A percentile compares a stretch with the other conserved stretches of the same genome.
Conservation (phyloP, 83 land plant species). For the Picea abies region DNA sequence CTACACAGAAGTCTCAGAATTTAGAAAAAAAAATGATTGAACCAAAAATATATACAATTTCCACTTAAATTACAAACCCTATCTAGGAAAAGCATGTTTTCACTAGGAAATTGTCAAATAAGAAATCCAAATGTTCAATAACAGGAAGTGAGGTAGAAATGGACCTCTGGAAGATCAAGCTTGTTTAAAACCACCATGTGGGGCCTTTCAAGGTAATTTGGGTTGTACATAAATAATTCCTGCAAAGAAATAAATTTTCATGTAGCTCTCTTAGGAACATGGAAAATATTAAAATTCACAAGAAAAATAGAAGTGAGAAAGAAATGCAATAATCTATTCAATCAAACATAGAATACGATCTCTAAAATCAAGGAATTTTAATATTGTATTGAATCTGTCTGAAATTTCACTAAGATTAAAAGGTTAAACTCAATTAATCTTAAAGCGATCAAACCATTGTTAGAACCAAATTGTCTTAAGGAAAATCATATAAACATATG, state of each 20-base stretch:
- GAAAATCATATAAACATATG: background rate
- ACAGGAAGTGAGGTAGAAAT: background rate
- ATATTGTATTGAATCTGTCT: too few relatives aligned
- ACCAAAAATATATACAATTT: background rate
- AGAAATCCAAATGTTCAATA: background rate
- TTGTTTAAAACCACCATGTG: conserved; percentile 92
- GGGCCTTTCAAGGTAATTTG: conserved; percentile 85
- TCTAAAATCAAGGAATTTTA: too few relatives aligned
- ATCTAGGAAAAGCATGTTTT: background rate
- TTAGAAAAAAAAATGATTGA: background rate
- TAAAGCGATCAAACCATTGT: background rate
- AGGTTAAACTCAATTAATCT: too few relatives aligned
- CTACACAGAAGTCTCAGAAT: conserved; percentile 26
- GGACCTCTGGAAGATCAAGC: conserved; percentile 85
- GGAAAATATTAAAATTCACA: background rate
- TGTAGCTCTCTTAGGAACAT: background rate
- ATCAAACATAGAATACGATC: too few relatives aligned
- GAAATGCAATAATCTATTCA: background rate
- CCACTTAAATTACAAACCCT: background rate
- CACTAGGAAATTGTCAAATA: background rate
- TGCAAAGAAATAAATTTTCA: conserved; percentile 25
- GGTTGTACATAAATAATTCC: conserved; percentile 98
- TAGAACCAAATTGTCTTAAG: background rate
- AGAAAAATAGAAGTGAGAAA: background rate
- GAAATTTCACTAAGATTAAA: too few relatives aligned